phyloP scores from a whole-genome alignment of 1,139 yeast species.

The Yamadazyma mexicana region DNA sequence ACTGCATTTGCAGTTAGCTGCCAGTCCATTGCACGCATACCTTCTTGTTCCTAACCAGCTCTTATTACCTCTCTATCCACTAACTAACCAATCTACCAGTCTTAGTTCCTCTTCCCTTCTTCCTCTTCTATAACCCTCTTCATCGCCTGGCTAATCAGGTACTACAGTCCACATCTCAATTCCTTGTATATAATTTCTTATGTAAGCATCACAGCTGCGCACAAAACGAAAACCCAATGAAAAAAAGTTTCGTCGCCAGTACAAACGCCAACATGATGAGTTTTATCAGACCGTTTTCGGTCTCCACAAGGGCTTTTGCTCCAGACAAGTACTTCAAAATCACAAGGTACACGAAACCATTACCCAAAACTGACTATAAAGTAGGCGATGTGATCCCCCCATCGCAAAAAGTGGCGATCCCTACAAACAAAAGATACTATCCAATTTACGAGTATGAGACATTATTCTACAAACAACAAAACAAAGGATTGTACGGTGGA shows the following conservation, averaged over 20 bases:
- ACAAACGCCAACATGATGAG: constrained; percentile 4
- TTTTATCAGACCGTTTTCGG: constrained; percentile 9
- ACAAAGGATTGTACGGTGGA: constrained; percentile 89
- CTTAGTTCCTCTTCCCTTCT: not conserved
- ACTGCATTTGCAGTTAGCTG: too few relatives aligned
- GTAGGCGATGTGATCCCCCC: constrained; percentile 37
- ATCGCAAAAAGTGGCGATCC: constrained; percentile 37
- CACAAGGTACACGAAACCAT: constrained; percentile 38
- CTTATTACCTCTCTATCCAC: too few relatives aligned
- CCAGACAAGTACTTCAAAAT: constrained; percentile 38
- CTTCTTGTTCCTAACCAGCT: too few relatives aligned
- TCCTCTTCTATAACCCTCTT: not conserved
- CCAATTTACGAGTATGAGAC: constrained; percentile 88
- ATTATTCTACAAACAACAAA: constrained; percentile 74
- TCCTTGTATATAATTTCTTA: not conserved
- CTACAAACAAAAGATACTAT: constrained; percentile 45
- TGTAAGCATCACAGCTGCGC: not conserved
- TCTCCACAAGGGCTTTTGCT: constrained; percentile 10
- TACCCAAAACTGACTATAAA: constrained; percentile 34
- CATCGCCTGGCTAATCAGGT: not conserved
- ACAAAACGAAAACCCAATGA: constrained; percentile 1
- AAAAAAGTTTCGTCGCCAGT: constrained; percentile 3
- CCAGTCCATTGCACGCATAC: too few relatives aligned
- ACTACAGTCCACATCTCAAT: too few relatives aligned
- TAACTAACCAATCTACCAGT: too few relatives aligned